A percentile compares a stretch with the other conserved stretches of the same genome.
Evolutionary conservation across 768 basidiomycete genomes (phyloP).

Genomic region (Botryobasidium botryosum): DNA sequence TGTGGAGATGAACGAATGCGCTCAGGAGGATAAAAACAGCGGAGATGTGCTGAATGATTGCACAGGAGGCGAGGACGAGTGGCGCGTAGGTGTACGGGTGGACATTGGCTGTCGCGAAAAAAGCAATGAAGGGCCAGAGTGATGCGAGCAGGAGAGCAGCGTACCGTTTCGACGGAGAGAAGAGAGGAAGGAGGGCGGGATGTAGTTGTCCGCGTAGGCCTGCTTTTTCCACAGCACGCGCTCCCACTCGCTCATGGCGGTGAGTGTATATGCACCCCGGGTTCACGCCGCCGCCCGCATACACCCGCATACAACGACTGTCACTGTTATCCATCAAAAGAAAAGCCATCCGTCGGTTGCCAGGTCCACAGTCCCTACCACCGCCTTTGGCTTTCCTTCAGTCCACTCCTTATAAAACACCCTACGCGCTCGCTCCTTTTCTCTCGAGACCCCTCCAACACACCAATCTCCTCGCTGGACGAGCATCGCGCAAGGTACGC

Average conservation of each 20-base stretch:
- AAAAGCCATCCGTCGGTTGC: neutral
- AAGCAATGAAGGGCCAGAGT: neutral
- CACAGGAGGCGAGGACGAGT: constrained; percentile 47
- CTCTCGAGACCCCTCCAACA: neutral
- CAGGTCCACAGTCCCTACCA: neutral
- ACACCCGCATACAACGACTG: neutral
- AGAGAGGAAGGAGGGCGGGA: constrained; percentile 61
- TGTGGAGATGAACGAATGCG: constrained; percentile 56
- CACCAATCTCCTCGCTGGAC: neutral
- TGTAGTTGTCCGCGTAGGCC: constrained; percentile 70
- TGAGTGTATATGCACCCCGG: neutral
- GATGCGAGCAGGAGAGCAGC: constrained; percentile 15
- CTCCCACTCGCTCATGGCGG: constrained; percentile 30
- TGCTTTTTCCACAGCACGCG: constrained; percentile 67
- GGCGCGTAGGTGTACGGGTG: constrained; percentile 61
- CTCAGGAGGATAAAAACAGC: constrained; percentile 68
- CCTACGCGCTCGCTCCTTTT: neutral
- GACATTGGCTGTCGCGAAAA: constrained; percentile 44
- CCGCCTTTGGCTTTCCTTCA: neutral
- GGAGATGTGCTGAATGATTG: constrained; percentile 73
- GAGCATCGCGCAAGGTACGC: too few relatives aligned
- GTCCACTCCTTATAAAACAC: neutral
- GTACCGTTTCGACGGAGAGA: constrained; percentile 65
- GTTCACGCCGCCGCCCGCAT: neutral
- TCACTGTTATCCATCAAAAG: neutral